Conservation (phyloP, 2,329 filamentous ascomycete species). For the Myriosclerotinia duriaeana region DNA sequence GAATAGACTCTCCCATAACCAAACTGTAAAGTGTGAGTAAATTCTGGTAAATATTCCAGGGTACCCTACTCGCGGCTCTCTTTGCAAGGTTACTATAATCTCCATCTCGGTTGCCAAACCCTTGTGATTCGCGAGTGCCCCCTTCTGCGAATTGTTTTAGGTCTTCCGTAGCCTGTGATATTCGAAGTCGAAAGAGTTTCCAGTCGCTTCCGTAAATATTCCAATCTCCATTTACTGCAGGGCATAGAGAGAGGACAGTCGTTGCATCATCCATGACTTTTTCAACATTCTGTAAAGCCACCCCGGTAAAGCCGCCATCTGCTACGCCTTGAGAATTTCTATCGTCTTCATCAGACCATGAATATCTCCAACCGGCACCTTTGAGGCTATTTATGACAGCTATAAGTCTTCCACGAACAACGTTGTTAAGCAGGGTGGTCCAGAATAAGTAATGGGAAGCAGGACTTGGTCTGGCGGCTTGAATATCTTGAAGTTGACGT, state of each 20-base stretch:
- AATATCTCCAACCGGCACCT: slow-evolving; percentile 75
- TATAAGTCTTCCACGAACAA: slow-evolving; percentile 72
- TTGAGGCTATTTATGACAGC: slow-evolving; percentile 67
- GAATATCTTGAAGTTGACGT: slow-evolving; percentile 64
- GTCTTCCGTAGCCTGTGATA: slow-evolving; percentile 66
- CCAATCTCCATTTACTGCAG: slow-evolving; percentile 71
- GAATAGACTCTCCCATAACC: slow-evolving; percentile 70
- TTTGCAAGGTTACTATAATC: slow-evolving; percentile 65
- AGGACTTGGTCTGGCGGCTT: slow-evolving; percentile 66
- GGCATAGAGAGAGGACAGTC: slow-evolving; percentile 70
- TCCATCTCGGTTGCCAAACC: slow-evolving; percentile 49
- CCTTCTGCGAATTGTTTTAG: slow-evolving; percentile 78
- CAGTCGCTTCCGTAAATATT: slow-evolving; percentile 79
- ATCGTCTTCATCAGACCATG: slow-evolving; percentile 63
- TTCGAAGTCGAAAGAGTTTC: slow-evolving; percentile 77
- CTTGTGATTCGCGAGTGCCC: slow-evolving; percentile 42
- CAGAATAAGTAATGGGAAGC: slow-evolving; percentile 78
- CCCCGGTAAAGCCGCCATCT: slow-evolving; percentile 59
- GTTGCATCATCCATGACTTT: slow-evolving; percentile 68
- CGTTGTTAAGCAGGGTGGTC: slow-evolving; percentile 73
- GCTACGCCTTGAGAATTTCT: slow-evolving; percentile 58
- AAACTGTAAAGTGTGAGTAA: slow-evolving; percentile 79
- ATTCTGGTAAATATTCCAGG: slow-evolving; percentile 87
- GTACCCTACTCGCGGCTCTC: slow-evolving; percentile 81
- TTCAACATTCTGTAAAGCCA: slow-evolving; percentile 75